Base-by-base conservation (phyloP, 345 rosid species). In the Acer negundo region DNA sequence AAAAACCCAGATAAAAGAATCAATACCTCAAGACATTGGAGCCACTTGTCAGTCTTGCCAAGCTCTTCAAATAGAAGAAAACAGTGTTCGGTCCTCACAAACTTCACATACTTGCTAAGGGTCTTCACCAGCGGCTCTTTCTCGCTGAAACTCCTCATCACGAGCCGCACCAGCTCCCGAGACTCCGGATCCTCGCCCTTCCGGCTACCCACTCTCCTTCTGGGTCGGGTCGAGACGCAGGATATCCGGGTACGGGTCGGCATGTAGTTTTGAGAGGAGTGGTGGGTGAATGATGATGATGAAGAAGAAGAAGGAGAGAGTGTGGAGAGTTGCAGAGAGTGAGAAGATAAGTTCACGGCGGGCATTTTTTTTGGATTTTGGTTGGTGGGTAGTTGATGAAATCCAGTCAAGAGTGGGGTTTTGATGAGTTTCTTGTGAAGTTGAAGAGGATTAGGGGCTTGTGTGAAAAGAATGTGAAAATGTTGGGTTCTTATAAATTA, bases 11-110 rank as follows among this genome's bases (percentile, higher is more conserved):
- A 59, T 20, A n/a, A 72, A 46, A 74, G 47, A 35, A 40, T 6
- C 22, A 31, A 72, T 75, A 93, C 98, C 97, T 93, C 95, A 62
- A 95, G 94, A 82, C 98, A 95, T 49, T 92, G 94, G 10, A 89
- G 91, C 97, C 98, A 95, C 47, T 91, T 89, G 38, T 90, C 97
- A 46, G 80, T 62, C 87, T 83, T 91, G 17, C 97, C 98, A 66
- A 95, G 97, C 86, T 95, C 97, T 83, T 95, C 98, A 78, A 95
- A 95, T 73, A 95, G 90, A 72, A 90, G 71, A 72, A 95, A 93
- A 76, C 99, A 92, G 78, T 95, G 98, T 44, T 93, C 92, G 23
- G 90, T 84, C 78, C 97, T 85, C 71, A 93, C 86, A 46, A 88
- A 82, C 78, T 84, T 86, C 13, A 92, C 98, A 75, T 87, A 86